Base-by-base conservation (phyloP, 495 filamentous ascomycete genomes). In the Penicillium flavigenum region DNA sequence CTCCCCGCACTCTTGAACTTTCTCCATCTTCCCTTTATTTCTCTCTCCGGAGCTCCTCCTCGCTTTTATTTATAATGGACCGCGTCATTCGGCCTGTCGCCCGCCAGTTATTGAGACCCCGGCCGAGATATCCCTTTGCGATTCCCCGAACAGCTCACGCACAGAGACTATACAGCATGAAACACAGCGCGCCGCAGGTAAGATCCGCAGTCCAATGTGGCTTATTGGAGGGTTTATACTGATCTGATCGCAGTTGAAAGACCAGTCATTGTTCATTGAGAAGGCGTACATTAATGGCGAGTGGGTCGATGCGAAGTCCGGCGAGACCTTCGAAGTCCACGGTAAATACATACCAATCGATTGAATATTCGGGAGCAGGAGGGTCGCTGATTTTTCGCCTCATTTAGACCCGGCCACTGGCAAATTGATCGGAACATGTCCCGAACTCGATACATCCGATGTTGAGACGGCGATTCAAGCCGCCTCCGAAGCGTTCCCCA, bases 241-340 rank as follows among this genome's bases (percentile, higher is more conserved):
- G n/a, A 57, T 5, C 24, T 1, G 57, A 48, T 49, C 17, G 10
- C 59, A 90, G 89, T 83, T 96, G 64, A 91, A 88, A 74, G 91
- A 96, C 63, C 81, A 82, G 27, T 90, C 89, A 4, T 83, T 96
- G 24, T 84, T 96, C 65, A 92, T 90, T 69, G 75, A 88, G 57
- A 88, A 90, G 60, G 85, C 82, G 59, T 96, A 92, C 65, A 85
- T 96, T 61, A 90, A 95, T 72, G 90, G 90, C 63, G 83, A 91
- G 76, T 96, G 89, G 87, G 79, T 94, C 47, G 79, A 77, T 52
- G 85, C 90, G 39, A 77, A 81, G 60, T 90, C 88, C 1, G 86
- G 86, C 45, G 83, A 91, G 71, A 92, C 88, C 20, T 96, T 96
- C 63, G 82, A 90, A 51, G 87, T 92, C 32, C 76, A 83, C 59